A percentile compares a stretch with the other conserved stretches of the same genome.
These are phyloP conservation scores for Yarrowia sp. DNA, from an alignment of 805 yeast species.

Conservation along the genomic window DNA sequence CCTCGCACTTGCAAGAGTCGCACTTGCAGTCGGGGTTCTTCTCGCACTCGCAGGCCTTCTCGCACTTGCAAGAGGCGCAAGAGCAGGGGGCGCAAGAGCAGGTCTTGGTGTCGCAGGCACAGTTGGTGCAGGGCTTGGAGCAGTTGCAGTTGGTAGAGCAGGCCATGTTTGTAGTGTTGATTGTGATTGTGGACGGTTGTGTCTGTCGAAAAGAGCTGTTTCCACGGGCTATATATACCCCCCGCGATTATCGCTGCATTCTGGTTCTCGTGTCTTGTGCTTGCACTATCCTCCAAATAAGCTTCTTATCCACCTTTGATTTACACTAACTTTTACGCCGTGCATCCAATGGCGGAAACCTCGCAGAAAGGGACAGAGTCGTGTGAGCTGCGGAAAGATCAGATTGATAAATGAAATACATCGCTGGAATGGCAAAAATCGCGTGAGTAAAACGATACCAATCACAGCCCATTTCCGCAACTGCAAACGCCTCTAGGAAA, in stretches of 20 bases:
- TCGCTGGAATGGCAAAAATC: background rate
- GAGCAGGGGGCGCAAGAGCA: conserved; percentile 19
- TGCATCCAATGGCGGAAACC: background rate
- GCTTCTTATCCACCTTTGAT: background rate
- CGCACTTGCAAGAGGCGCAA: conserved; percentile 13
- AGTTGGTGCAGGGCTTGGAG: conserved; percentile 27
- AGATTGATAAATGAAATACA: no score
- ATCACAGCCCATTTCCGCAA: background rate
- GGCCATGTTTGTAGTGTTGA: conserved; percentile 5
- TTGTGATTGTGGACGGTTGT: background rate
- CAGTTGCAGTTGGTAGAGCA: conserved; percentile 28
- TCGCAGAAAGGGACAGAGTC: background rate
- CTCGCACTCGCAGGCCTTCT: conserved; percentile 20
- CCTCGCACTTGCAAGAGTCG: conserved; percentile 25
- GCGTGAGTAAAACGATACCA: background rate
- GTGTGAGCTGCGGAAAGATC: no score
- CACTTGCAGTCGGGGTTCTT: conserved; percentile 23
- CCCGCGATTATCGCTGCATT: background rate
- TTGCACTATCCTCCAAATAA: background rate
- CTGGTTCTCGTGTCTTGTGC: background rate
- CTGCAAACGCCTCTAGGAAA: no score
- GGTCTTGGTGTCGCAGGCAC: conserved; percentile 21
- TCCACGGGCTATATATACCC: background rate
- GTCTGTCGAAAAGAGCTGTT: background rate
- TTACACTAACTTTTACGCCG: no score